Evolutionary conservation across 441 rosid species (phyloP), one percentile per base, ranked within the genome.

Genomic region (Flueggea neowawraea): DNA sequence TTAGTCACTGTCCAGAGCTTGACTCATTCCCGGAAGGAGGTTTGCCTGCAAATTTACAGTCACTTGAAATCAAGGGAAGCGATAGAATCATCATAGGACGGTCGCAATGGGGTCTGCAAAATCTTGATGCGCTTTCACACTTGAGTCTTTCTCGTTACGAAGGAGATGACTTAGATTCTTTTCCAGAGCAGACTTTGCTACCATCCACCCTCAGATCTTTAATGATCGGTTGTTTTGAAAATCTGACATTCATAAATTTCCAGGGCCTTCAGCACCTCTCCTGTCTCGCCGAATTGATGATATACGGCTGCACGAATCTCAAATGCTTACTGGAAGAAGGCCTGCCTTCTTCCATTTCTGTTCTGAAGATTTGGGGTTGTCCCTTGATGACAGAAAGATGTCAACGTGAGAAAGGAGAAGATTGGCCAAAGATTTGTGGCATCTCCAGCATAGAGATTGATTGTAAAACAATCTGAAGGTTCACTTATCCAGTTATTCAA

Each of bases 121-220:
- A 63, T 36, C 67, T 80, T 4, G 65, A 58, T 10, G 68, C 78
- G 10, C 74, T 80, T 39, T 63, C 61, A 5, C 62, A 61, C 48
- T 60, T 80, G 2, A 72, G 66, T 61, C 63, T 76, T n/a, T 65
- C 45, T 6, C 45, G 60, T 0, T 8, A 16, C 55, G 28, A 22
- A 22, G 28, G 28, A 22, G 33, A 52, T 0, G 73, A 66, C 11
- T 16, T 67, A 33, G 78, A 61, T 31, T 71, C 77, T 58, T 80
- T 80, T 64, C 81, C 81, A 0, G 75, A 71, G 1, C 73, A 68
- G 67, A 62, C 67, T 43, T 67, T 76, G 54, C 52, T 76, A n/a
- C 84, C 84, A 17, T 43, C 47, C 31, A 47, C 64, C 4, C 1
- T 77, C 39, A 66, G 39, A 22, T 63, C 75, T 57, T 43, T 43